phyloP scores from a whole-genome alignment of 768 basidiomycete species.

The Hericium rajendrae region DNA sequence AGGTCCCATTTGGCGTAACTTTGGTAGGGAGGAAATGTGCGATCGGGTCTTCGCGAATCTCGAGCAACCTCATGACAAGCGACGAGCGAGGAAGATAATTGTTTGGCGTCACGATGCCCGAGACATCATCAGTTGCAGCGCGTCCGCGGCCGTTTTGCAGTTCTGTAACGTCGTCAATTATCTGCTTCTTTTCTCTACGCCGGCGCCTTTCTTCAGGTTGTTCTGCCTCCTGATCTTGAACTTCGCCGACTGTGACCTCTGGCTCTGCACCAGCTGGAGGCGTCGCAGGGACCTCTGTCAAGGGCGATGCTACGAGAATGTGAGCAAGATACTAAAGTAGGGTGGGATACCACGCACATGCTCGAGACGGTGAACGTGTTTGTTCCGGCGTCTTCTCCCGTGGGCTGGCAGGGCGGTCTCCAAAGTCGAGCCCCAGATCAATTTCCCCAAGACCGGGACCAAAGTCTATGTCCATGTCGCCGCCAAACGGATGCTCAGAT shows the following conservation, averaged over 20 bases:
- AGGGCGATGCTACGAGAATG: conserved; percentile 51
- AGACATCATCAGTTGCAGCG: conserved; percentile 46
- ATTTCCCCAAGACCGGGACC: conserved; percentile 39
- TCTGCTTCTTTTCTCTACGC: conserved; percentile 70
- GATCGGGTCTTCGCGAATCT: conserved; percentile 78
- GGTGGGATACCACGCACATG: conserved; percentile 37
- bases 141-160: conserved; percentile 56
- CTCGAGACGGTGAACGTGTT: conserved; percentile 48
- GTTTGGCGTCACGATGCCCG: conserved; percentile 69
- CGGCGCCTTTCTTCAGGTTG: conserved; percentile 33
- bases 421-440: conserved; percentile 66
- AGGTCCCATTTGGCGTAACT: conserved; percentile 57
- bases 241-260: conserved; percentile 39
- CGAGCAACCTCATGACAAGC: conserved; percentile 75
- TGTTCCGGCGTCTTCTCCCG: conserved; percentile 49
- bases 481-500: conserved; percentile 58
- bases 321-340: conserved; percentile 1
- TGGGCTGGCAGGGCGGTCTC: conserved; percentile 38
- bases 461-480: conserved; percentile 42
- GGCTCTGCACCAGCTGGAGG: conserved; percentile 56
- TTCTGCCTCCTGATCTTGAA: conserved; percentile 24
- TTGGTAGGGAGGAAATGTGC: conserved; percentile 81
- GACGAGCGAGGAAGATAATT: conserved; percentile 80
- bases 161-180: conserved; percentile 87
- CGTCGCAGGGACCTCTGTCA: conserved; percentile 66